These are phyloP conservation scores for Trypanosoma theileri DNA, from an alignment of 208 protist species.

Conservation along the genomic window DNA sequence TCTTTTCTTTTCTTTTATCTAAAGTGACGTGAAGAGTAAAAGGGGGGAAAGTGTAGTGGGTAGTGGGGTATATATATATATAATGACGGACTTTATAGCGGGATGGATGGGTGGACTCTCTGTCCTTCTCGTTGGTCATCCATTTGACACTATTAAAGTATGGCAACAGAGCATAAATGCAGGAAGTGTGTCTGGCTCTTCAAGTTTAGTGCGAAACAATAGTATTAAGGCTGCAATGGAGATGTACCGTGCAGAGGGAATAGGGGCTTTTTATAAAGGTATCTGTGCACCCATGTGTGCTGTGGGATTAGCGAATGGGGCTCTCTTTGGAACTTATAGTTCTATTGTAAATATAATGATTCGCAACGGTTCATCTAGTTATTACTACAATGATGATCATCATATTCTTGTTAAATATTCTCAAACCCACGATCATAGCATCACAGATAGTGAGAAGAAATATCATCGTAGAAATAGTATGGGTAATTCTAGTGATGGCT, in stretches of 20 bases:
- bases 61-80: not conserved
- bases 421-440: not conserved
- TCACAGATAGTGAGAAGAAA: too few relatives aligned
- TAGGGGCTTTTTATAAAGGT: constrained; percentile 32
- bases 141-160: constrained; percentile 37
- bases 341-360: constrained; percentile 25
- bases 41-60: too few relatives aligned
- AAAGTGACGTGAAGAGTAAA: not conserved
- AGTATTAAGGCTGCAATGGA: constrained; percentile 16
- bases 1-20: not conserved
- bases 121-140: constrained; percentile 26
- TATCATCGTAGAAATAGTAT: not conserved
- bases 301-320: constrained; percentile 26
- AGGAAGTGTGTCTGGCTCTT: not conserved
- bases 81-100: constrained; percentile 30
- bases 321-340: constrained; percentile 27
- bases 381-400: constrained; percentile 14
- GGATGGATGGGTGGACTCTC: constrained; percentile 35
- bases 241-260: constrained; percentile 13
- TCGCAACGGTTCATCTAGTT: not conserved
- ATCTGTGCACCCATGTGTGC: constrained; percentile 30
- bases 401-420: not conserved
- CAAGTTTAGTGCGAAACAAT: not conserved
- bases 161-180: constrained; percentile 17
- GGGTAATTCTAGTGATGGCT: not conserved